phyloP scores from a whole-genome alignment of 371 early-diverging fungal genomes.

The Circinella minor region DNA sequence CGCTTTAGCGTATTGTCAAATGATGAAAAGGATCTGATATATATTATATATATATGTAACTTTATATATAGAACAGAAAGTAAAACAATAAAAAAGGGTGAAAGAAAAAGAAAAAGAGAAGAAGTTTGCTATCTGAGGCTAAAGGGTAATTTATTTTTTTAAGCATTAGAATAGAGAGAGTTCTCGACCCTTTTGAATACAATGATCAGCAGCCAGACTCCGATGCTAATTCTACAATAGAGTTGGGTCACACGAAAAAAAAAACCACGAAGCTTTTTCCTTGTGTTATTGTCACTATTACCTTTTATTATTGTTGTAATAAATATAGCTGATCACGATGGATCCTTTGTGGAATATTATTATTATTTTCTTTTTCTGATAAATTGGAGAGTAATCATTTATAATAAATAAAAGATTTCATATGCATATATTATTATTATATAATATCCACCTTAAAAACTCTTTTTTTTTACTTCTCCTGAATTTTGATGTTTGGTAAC shows the following conservation, averaged over 20 bases:
- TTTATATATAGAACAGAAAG: no score
- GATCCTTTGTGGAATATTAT: no score
- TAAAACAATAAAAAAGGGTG: not conserved
- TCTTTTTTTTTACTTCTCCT: no score
- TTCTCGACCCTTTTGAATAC: not conserved
- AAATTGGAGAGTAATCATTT: no score
- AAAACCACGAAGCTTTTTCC: not conserved
- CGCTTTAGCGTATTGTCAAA: slow-evolving; percentile 2
- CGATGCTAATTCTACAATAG: not conserved
- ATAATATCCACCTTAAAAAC: no score
- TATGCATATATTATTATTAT: no score
- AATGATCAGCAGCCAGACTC: slow-evolving; percentile 4
- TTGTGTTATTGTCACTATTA: not conserved
- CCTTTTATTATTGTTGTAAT: not conserved
- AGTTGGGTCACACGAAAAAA: slow-evolving; percentile 8
- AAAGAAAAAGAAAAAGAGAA: not conserved
- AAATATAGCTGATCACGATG: not conserved
- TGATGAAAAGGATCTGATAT: not conserved
- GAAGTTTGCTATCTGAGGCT: not conserved
- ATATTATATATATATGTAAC: no score
- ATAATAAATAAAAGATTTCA: no score
- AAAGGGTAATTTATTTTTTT: not conserved
- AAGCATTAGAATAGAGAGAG: not conserved
- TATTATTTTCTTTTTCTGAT: no score
- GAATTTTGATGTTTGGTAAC: no score